Conservation (phyloP, 2,329 filamentous ascomycete genomes). For the Lasiodiplodia citricola region DNA sequence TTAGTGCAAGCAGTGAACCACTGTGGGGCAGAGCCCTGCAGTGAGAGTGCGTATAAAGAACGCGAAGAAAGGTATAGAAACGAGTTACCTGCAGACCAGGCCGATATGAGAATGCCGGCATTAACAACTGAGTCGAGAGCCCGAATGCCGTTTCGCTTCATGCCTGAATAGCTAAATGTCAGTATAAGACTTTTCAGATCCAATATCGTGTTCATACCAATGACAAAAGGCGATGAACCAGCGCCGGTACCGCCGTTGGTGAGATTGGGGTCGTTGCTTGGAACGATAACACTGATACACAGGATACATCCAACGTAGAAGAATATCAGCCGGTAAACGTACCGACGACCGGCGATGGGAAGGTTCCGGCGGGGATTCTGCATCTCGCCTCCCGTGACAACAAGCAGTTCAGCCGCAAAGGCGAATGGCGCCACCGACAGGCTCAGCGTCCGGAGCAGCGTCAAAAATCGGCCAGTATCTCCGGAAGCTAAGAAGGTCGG, state of each 20-base stretch:
- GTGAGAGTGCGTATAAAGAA: constrained; percentile 60
- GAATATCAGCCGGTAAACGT: constrained; percentile 66
- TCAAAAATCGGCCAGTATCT: constrained; percentile 57
- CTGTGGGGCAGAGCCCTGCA: constrained; percentile 68
- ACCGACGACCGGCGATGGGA: constrained; percentile 62
- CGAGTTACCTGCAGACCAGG: constrained; percentile 62
- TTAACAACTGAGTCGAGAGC: constrained; percentile 71
- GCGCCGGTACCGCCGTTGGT: constrained; percentile 60
- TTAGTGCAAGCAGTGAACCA: constrained; percentile 66
- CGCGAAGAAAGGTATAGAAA: constrained; percentile 60
- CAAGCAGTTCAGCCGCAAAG: constrained; percentile 49
- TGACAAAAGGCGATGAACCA: constrained; percentile 57
- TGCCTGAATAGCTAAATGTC: too few relatives aligned
- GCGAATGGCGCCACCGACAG: constrained; percentile 58
- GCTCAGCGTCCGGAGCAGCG: constrained; percentile 57
- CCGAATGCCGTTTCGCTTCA: constrained; percentile 50
- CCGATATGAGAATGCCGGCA: constrained; percentile 70
- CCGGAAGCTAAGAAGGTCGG: constrained; percentile 55
- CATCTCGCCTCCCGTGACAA: constrained; percentile 65
- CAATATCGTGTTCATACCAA: constrained; percentile 50
- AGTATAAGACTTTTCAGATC: too few relatives aligned
- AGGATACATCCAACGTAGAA: constrained; percentile 65
- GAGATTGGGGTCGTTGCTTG: constrained; percentile 57
- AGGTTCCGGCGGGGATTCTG: constrained; percentile 63
- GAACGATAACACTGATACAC: constrained; percentile 66